Evolutionary conservation across 805 yeast species (phyloP).

Genomic region (Metschnikowia borealis): DNA sequence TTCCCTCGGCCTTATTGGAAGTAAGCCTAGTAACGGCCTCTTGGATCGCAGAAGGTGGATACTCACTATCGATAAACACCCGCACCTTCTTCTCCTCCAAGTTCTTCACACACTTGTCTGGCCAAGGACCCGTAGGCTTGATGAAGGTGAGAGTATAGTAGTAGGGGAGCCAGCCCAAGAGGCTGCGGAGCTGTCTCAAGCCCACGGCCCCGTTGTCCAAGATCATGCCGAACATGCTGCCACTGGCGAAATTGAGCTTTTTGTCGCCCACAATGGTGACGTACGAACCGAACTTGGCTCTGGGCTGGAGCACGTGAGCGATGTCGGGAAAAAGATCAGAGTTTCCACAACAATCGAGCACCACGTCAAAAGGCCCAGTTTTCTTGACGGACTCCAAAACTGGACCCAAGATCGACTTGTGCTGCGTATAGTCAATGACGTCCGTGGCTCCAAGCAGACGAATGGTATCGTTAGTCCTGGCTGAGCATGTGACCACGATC

Average conservation of each 20-base stretch:
- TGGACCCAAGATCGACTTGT: constrained; percentile 28
- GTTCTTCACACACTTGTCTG: constrained; percentile 31
- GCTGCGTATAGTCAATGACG: constrained; percentile 54
- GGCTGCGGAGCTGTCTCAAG: constrained; percentile 10
- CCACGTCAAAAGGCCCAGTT: constrained; percentile 49
- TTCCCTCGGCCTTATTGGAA: constrained; percentile 58
- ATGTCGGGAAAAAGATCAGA: constrained; percentile 44
- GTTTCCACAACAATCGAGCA: constrained; percentile 66
- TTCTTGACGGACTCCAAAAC: constrained; percentile 32
- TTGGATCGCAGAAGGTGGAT: constrained; percentile 44
- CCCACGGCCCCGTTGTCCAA: constrained; percentile 1
- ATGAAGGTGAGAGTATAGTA: constrained; percentile 25
- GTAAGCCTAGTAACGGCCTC: constrained; percentile 48
- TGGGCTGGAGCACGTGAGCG: constrained; percentile 42
- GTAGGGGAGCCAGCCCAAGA: constrained; percentile 22
- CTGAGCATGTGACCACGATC: constrained; percentile 56
- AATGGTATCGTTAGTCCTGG: constrained; percentile 43
- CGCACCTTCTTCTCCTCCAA: constrained; percentile 43
- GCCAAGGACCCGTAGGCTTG: constrained; percentile 13
- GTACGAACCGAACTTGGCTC: constrained; percentile 40
- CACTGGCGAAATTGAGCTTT: constrained; percentile 30
- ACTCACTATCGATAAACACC: constrained; percentile 52
- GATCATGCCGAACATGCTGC: background rate
- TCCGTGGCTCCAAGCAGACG: constrained; percentile 53
- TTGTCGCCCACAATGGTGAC: constrained; percentile 56